Evolutionary conservation across 352 stramenopile species (phyloP).

Genomic region (Globisporangium solare): DNA sequence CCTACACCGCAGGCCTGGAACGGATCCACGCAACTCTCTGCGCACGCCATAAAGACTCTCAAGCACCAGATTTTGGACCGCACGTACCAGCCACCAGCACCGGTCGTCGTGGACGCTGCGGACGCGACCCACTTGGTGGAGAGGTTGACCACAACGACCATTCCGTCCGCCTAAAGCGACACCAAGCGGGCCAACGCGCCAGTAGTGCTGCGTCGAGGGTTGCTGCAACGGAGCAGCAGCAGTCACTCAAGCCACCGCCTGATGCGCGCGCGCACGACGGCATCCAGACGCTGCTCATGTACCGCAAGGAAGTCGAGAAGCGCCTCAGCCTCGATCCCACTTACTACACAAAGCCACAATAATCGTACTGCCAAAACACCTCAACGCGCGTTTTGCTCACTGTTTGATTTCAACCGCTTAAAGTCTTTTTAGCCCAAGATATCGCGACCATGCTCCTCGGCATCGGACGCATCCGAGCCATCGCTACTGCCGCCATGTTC

Average conservation of each 20-base stretch:
- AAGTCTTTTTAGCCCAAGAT: slow-evolving; percentile 26
- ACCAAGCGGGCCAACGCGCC: slow-evolving; percentile 4
- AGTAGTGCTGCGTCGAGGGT: slow-evolving; percentile 3
- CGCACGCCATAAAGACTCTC: slow-evolving; percentile 26
- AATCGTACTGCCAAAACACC: not conserved
- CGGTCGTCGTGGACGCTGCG: slow-evolving; percentile 28
- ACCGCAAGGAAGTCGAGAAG: slow-evolving; percentile 60
- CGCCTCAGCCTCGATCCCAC: slow-evolving; percentile 29
- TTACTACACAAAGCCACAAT: slow-evolving; percentile 12
- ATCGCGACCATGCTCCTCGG: slow-evolving; percentile 24
- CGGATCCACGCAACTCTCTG: slow-evolving; percentile 41
- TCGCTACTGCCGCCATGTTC: slow-evolving; percentile 16
- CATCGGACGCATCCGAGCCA: slow-evolving; percentile 20
- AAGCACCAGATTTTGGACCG: slow-evolving; percentile 57
- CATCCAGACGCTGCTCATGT: slow-evolving; percentile 60
- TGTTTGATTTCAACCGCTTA: not conserved
- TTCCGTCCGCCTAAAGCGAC: slow-evolving; percentile 51
- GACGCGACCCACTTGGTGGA: slow-evolving; percentile 31
- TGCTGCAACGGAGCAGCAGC: slow-evolving; percentile 8
- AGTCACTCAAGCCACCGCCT: not conserved
- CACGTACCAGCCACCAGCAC: slow-evolving; percentile 41
- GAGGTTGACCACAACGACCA: slow-evolving; percentile 44
- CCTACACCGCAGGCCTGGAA: slow-evolving; percentile 35
- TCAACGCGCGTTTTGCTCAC: not conserved
- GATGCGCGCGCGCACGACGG: slow-evolving; percentile 38